phyloP scores from a whole-genome alignment of 768 basidiomycete species.

The Suillus placidus region DNA sequence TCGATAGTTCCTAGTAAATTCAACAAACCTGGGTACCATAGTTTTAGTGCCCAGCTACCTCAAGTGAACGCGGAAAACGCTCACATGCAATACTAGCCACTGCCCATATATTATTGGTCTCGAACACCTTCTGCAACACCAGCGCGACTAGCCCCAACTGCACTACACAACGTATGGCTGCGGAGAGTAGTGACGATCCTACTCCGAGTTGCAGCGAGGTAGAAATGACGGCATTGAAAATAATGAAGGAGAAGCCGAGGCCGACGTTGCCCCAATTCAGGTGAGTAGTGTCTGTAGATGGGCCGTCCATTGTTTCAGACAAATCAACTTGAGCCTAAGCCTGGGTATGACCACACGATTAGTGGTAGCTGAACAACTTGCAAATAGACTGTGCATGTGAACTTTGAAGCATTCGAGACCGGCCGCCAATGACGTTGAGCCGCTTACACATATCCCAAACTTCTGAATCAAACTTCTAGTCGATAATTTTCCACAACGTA shows the following conservation, averaged over 20 bases:
- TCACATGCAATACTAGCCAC: constrained; percentile 74
- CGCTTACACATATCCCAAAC: not conserved
- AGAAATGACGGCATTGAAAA: constrained; percentile 72
- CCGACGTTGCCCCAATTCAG: constrained; percentile 76
- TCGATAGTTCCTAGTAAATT: constrained; percentile 81
- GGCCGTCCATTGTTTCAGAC: constrained; percentile 32
- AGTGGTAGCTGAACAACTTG: not conserved
- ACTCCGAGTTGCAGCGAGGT: constrained; percentile 66
- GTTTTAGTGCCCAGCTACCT: not conserved
- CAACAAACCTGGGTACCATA: constrained; percentile 51
- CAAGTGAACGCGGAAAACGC: constrained; percentile 31
- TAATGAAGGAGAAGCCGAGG: constrained; percentile 74
- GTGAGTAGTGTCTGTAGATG: constrained; percentile 26
- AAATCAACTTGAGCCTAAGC: not conserved
- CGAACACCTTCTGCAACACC: constrained; percentile 73
- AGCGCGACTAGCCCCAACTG: constrained; percentile 78
- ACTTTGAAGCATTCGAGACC: not conserved
- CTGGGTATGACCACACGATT: not conserved
- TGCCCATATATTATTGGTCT: constrained; percentile 71
- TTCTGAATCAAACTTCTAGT: not conserved
- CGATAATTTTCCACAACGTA: not conserved
- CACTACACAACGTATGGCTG: constrained; percentile 72
- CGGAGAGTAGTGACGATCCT: constrained; percentile 65
- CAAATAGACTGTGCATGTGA: not conserved
- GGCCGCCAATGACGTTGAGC: not conserved